A percentile compares a stretch with the other conserved stretches of the same genome.
Conservation (phyloP, 768 basidiomycete genomes). For the Lactarius sp. region DNA sequence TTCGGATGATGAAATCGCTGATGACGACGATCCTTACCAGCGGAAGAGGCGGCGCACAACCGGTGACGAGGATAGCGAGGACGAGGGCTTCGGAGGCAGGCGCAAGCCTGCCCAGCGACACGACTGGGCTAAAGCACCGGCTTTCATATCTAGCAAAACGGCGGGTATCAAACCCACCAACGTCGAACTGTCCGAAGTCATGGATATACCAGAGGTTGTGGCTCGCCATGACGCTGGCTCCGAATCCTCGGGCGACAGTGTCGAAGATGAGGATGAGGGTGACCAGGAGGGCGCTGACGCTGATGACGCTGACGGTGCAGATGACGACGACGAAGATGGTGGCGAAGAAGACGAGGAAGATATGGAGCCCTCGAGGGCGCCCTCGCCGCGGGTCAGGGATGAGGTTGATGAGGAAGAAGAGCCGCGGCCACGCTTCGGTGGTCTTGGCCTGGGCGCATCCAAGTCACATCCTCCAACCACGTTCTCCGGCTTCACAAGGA, state of each 20-base stretch:
- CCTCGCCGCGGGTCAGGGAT: slow-evolving; percentile 52
- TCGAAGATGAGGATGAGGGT: slow-evolving; percentile 26
- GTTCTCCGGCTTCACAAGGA: slow-evolving; percentile 38
- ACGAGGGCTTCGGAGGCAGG: slow-evolving; percentile 30
- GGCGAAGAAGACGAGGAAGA: slow-evolving; percentile 39
- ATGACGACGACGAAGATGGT: slow-evolving; percentile 34
- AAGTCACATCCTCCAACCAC: slow-evolving; percentile 25
- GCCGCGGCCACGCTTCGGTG: slow-evolving; percentile 40
- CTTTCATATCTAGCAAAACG: slow-evolving; percentile 58
- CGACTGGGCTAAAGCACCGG: slow-evolving; percentile 74
- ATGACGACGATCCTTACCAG: slow-evolving; percentile 71
- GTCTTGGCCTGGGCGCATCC: slow-evolving; percentile 40
- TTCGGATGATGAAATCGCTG: slow-evolving; percentile 50
- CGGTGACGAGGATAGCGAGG: slow-evolving; percentile 67
- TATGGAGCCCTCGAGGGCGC: slow-evolving; percentile 48
- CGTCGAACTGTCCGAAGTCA: slow-evolving; percentile 38
- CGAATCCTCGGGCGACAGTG: slow-evolving; percentile 39
- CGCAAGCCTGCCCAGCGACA: slow-evolving; percentile 39
- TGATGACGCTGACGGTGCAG: slow-evolving; percentile 36
- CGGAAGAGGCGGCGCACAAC: slow-evolving; percentile 61
- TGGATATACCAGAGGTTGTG: slow-evolving; percentile 32
- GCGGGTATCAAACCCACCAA: slow-evolving; percentile 25
- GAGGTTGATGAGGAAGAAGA: slow-evolving; percentile 46
- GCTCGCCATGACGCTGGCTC: slow-evolving; percentile 29
- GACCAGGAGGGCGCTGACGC: slow-evolving; percentile 30